Evolutionary conservation across 305 asterid genomes (phyloP), one percentile per base, ranked within the genome.

Genomic region (Fraxinus baroniana): DNA sequence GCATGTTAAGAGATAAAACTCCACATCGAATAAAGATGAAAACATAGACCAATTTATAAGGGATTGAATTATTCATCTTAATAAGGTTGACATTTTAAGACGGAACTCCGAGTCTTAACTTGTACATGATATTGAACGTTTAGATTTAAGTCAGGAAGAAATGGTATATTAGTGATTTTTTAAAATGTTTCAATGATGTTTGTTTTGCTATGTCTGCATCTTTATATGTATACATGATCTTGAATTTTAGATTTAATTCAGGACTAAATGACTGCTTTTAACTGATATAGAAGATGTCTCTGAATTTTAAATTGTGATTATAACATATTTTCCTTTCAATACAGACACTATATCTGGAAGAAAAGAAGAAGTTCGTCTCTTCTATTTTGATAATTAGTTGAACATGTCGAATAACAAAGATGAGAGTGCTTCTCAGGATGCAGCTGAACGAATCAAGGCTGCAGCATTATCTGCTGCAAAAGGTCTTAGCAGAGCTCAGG

Each of bases 401-500:
- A 84, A 32, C 37, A 91, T 91, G 94, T 85, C 95, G 32, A 86
- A 88, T 83, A 92, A 89, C 79, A 93, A 94, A 83, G 97, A 94
- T n/a, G 97, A 91, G 46, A 90, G 90, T 78, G 98, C 91, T 44
- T 93, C 84, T 78, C 90, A 87, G 82, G 94, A 91, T 88, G 94
- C 95, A 2, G 91, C 99, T 3, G 99, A 96, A 79, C 84, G 97
- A 81, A 94, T 96, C 74, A 96, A 96, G 87, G 97, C 95, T 0
- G 97, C 97, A 1, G 95, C 99, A 18, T 77, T 95, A 68, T 83
- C 99, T 0, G 99, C 98, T 18, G 98, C 98, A 17, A 95, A 95
- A 87, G 99, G 99, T 76, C 93, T 95, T 79, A 94, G 99, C 90
- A 93, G 99, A 28, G 95, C 99, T 71, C 99, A 95, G 90, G 99